A percentile compares a stretch with the other conserved stretches of the same genome.
phyloP scores from a whole-genome alignment of 1,284 basidiomycete genomes.

The Ustilago trichophora region DNA sequence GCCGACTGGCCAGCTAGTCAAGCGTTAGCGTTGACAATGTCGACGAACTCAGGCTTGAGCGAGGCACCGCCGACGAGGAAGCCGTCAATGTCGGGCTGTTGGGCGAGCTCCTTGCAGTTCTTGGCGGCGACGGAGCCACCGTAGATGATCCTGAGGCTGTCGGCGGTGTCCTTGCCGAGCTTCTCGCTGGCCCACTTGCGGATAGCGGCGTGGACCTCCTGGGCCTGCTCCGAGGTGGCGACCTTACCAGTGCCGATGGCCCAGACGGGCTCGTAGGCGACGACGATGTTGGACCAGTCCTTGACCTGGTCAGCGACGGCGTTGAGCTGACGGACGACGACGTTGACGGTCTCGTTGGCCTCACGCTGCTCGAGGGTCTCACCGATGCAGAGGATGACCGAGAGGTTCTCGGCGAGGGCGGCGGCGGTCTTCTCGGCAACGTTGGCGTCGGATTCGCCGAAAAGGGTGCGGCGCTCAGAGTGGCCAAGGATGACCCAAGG shows the following conservation, averaged over 20 bases:
- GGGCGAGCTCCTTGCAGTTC: conserved; percentile 78
- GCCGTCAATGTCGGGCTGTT: conserved; percentile 89
- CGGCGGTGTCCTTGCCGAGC: conserved; percentile 78
- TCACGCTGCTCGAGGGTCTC: conserved; percentile 93
- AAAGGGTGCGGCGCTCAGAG: conserved; percentile 92
- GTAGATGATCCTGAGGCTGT: conserved; percentile 86
- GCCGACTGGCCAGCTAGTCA: conserved; percentile 41
- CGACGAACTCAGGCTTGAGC: conserved; percentile 83
- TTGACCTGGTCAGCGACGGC: conserved; percentile 76
- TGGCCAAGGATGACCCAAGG: conserved; percentile 97
- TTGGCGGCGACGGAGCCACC: conserved; percentile 89
- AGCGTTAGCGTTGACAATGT: conserved; percentile 81
- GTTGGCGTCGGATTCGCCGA: conserved; percentile 84
- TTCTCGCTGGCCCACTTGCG: conserved; percentile 78
- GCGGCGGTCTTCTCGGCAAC: conserved; percentile 83
- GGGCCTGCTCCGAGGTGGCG: conserved; percentile 86
- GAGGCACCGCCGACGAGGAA: conserved; percentile 98
- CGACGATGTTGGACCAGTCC: conserved; percentile 89
- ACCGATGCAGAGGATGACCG: conserved; percentile 94
- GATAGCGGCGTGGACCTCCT: conserved; percentile 87
- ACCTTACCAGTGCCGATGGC: conserved; percentile 98
- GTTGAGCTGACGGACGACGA: conserved; percentile 84
- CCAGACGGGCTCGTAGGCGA: conserved; percentile 88
- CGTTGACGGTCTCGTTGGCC: conserved; percentile 77
- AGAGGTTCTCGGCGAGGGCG: conserved; percentile 79